phyloP scores from a whole-genome alignment of 2,329 filamentous ascomycete genomes.

The Cadophora sp. region DNA sequence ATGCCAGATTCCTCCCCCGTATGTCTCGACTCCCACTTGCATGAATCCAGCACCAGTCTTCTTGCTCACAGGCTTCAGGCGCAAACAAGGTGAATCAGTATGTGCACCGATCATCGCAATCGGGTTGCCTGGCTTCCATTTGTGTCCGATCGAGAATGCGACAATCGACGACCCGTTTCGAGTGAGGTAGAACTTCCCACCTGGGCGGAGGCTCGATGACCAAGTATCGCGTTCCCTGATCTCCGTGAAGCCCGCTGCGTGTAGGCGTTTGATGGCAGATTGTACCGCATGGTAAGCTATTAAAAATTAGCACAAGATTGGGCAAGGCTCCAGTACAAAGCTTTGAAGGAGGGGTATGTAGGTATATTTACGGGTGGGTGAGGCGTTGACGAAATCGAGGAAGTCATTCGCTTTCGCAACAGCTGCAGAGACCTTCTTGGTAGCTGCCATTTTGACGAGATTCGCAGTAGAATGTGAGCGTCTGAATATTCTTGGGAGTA shows the following conservation, averaged over 20 bases:
- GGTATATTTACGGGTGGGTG: constrained; percentile 78
- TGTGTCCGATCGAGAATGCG: constrained; percentile 87
- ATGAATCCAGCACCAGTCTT: constrained; percentile 86
- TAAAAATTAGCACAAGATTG: constrained; percentile 16
- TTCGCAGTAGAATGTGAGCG: constrained; percentile 22
- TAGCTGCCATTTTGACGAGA: constrained; percentile 35
- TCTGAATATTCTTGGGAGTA: constrained; percentile 1
- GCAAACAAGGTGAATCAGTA: constrained; percentile 91
- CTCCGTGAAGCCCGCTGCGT: constrained; percentile 83
- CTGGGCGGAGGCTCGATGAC: constrained; percentile 78
- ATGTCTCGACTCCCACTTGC: constrained; percentile 95
- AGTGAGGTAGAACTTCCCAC: constrained; percentile 96
- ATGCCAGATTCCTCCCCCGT: constrained; percentile 96
- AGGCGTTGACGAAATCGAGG: constrained; percentile 91
- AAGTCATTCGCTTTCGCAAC: constrained; percentile 66
- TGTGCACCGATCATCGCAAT: constrained; percentile 94
- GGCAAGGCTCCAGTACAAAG: not conserved
- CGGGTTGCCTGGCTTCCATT: constrained; percentile 91
- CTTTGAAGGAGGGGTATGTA: constrained; percentile 42
- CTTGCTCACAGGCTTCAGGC: constrained; percentile 94
- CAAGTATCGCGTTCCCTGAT: constrained; percentile 93
- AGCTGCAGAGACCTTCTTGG: constrained; percentile 37
- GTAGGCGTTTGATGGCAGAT: constrained; percentile 76
- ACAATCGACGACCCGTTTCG: constrained; percentile 92
- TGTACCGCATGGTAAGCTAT: constrained; percentile 93